Base-by-base conservation (phyloP, 495 filamentous ascomycete genomes). In the Talaromyces wortmannii region DNA sequence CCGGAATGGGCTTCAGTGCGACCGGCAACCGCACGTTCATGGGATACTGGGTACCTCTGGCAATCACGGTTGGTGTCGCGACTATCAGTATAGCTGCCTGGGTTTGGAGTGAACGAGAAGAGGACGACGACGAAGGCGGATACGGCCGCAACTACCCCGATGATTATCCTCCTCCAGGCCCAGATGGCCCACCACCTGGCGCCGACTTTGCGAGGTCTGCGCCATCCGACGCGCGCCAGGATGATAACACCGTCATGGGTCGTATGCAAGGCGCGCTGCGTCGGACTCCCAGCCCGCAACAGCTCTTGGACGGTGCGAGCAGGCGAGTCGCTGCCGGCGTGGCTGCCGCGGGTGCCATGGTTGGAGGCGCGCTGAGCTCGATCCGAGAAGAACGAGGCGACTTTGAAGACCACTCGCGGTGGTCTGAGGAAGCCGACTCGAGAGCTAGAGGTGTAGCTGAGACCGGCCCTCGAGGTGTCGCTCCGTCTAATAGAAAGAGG, bases 91-190 rank as follows among this genome's bases (percentile, higher is more conserved):
- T 94, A 50, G 91, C 84, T 29, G 90, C 91, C 18, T 97, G 92
- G 92, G 82, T 92, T 31, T 95, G 90, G 91, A 92, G 87, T 70
- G 89, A 94, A 73, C 84, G 89, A 64, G 81, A 72, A 55, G 86
- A 85, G 55, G 77, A 87, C 60, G 87, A 90, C 16, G 82, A 88
- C 48, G 84, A 86, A 47, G 78, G 81, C 7, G 69, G 78, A 4
- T 82, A 83, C 61, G 32, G 36, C 32, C 80, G 71, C 59, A 70
- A 70, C 16, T 65, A 59, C 43, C 57, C 59, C 53, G 75, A 74
- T 59, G 68, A 66, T 55, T 64, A 52, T 64, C 67, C 64, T 71
- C 50, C 67, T 32, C 61, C 66, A 17, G 62, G 59, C n/a, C 57
- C 61, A 29, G 65, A 63, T 31, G 63, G 60, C 42, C 61, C 65